Evolutionary conservation across 2,329 filamentous ascomycete species (phyloP).

Genomic region (Colletotrichum acutatum): DNA sequence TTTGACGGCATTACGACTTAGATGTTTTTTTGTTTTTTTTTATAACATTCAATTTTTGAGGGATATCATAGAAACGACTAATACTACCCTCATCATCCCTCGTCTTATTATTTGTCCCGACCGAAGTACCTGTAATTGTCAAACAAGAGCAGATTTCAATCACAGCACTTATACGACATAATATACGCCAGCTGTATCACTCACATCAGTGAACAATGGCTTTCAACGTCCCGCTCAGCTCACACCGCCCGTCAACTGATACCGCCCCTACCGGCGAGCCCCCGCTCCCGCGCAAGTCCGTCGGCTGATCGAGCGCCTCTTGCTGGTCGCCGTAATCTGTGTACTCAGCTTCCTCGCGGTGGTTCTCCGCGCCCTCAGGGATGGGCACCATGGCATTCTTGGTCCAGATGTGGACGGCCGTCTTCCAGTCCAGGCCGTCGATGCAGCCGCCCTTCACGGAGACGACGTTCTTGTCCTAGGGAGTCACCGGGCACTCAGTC

Average conservation of each 20-base stretch:
- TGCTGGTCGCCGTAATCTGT: slow-evolving; percentile 56
- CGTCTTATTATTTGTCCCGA: not conserved
- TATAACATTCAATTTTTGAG: not conserved
- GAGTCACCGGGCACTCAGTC: no score
- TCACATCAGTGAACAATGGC: not conserved
- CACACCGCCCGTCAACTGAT: slow-evolving; percentile 41
- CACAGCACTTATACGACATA: no score
- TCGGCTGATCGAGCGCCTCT: slow-evolving; percentile 60
- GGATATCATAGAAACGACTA: slow-evolving; percentile 1
- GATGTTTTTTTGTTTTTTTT: not conserved
- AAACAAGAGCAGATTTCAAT: not conserved
- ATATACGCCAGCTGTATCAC: not conserved
- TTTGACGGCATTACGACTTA: not conserved
- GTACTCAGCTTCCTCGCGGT: slow-evolving; percentile 62
- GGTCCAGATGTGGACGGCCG: slow-evolving; percentile 75
- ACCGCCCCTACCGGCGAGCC: not conserved
- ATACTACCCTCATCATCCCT: not conserved
- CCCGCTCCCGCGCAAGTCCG: slow-evolving; percentile 49
- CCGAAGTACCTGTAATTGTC: not conserved
- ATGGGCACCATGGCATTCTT: slow-evolving; percentile 76
- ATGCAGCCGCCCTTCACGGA: slow-evolving; percentile 76
- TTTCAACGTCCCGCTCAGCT: slow-evolving; percentile 39
- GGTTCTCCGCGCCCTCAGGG: slow-evolving; percentile 69
- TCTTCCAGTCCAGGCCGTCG: slow-evolving; percentile 69
- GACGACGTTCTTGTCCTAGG: slow-evolving; percentile 66